These are phyloP conservation scores for Pisolithus tinctorius DNA, from an alignment of 768 basidiomycete species.

Conservation along the genomic window DNA sequence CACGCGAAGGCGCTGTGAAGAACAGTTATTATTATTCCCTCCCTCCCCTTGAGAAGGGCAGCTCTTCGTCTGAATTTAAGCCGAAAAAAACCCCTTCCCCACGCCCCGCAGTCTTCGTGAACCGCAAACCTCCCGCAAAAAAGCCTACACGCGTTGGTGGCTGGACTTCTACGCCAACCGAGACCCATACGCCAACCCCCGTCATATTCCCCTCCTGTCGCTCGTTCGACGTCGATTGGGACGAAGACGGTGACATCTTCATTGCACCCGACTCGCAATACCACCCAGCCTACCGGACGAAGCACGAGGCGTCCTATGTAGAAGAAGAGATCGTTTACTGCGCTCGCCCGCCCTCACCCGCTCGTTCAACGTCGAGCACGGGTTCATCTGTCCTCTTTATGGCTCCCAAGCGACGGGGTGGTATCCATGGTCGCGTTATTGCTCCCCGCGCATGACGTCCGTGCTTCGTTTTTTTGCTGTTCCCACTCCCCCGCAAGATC, in stretches of 20 bases:
- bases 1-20: conserved; percentile 25
- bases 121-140: conserved; percentile 6
- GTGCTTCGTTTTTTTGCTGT: background rate
- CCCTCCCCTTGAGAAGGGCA: conserved; percentile 15
- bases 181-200: conserved; percentile 25
- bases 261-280: conserved; percentile 17
- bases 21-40: conserved; percentile 27
- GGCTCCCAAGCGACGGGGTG: conserved; percentile 17
- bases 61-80: conserved; percentile 11
- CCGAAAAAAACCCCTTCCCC: conserved; percentile 12
- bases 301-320: conserved; percentile 1
- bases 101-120: conserved; percentile 3
- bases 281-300: conserved; percentile 10
- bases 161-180: conserved; percentile 12
- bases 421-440: conserved; percentile 11
- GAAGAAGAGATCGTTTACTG: conserved; percentile 7
- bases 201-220: conserved; percentile 29
- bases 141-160: conserved; percentile 6
- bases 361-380: conserved; percentile 18
- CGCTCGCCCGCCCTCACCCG: conserved; percentile 14
- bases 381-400: conserved; percentile 26
- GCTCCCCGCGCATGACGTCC: conserved; percentile 11
- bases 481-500: conserved; percentile 4
- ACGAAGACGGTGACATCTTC: conserved; percentile 13
- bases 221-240: conserved; percentile 23